These are phyloP conservation scores for Candida neerlandica DNA, from an alignment of 1,139 yeast genomes.

Conservation along the genomic window DNA sequence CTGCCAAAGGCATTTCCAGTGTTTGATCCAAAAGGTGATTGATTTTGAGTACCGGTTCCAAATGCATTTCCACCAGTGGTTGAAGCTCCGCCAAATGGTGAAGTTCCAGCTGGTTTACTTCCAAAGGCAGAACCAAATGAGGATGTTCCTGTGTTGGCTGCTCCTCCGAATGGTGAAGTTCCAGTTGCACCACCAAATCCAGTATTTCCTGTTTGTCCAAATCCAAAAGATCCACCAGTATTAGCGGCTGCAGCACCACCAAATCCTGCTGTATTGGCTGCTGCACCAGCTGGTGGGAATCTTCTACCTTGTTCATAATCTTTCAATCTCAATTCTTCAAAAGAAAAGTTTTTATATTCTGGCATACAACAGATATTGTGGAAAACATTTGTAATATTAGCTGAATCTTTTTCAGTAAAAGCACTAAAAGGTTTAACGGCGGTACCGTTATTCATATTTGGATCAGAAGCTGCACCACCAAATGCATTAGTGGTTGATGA, in stretches of 20 bases:
- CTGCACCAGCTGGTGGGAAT: conserved; percentile 50
- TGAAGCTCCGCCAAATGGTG: conserved; percentile 14
- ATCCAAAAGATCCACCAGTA: conserved; percentile 30
- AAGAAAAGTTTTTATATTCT: conserved; percentile 76
- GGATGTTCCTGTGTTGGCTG: conserved; percentile 22
- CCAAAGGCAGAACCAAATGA: conserved; percentile 19
- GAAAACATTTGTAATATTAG: conserved; percentile 59
- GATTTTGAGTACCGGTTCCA: conserved; percentile 13
- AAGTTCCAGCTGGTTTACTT: conserved; percentile 20
- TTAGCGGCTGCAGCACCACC: conserved; percentile 23
- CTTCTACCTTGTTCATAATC: conserved; percentile 82
- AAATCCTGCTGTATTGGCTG: conserved; percentile 20
- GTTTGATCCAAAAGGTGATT: conserved; percentile 16
- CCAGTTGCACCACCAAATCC: conserved; percentile 17
- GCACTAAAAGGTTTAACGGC: conserved; percentile 68
- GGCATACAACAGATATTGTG: conserved; percentile 89
- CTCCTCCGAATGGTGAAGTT: conserved; percentile 23
- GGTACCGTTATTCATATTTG: conserved; percentile 65
- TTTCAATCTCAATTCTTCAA: conserved; percentile 85
- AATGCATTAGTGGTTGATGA: conserved; percentile 22
- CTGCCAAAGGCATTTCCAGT: conserved; percentile 17
- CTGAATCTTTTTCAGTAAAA: conserved; percentile 71
- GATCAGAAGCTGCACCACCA: conserved; percentile 35
- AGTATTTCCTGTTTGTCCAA: conserved; percentile 26
- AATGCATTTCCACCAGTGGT: conserved; percentile 17